Conservation (phyloP, 176 grass and related monocot genomes). For the Eremochloa ophiuroides region DNA sequence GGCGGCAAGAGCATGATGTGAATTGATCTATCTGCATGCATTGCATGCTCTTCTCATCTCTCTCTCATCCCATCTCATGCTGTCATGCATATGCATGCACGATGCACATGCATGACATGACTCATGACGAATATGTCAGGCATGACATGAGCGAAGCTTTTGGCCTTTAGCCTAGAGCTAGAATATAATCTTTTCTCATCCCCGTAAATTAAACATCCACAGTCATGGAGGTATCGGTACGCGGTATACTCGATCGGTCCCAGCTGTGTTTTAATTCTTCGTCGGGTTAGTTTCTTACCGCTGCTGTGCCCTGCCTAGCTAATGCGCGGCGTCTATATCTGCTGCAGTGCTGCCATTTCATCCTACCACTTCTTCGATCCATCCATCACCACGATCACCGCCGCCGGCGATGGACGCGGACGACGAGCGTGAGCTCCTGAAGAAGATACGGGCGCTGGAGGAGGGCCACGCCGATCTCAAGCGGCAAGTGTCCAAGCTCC, state of each 20-base stretch:
- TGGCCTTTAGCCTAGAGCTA: neutral
- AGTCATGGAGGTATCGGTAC: too few species aligned
- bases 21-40: neutral
- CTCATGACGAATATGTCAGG: conserved; percentile 1
- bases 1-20: neutral
- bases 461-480: conserved; percentile 49
- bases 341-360: neutral
- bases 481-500: conserved; percentile 53
- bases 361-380: too few species aligned
- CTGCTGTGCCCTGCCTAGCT: neutral
- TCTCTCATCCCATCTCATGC: neutral
- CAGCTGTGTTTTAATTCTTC: neutral
- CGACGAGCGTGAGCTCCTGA: conserved; percentile 45
- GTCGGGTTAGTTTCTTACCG: neutral
- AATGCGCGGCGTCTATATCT: neutral
- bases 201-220: too few species aligned
- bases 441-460: conserved; percentile 61
- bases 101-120: too few species aligned
- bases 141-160: conserved; percentile 12
- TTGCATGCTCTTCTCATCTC: neutral
- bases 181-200: neutral
- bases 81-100: neutral
- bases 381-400: accelerated
- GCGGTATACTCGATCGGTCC: too few species aligned
- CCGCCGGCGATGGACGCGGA: conserved; percentile 36